Evolutionary conservation across 2,329 filamentous ascomycete genomes (phyloP).

Genomic region (Meredithiella fracta): DNA sequence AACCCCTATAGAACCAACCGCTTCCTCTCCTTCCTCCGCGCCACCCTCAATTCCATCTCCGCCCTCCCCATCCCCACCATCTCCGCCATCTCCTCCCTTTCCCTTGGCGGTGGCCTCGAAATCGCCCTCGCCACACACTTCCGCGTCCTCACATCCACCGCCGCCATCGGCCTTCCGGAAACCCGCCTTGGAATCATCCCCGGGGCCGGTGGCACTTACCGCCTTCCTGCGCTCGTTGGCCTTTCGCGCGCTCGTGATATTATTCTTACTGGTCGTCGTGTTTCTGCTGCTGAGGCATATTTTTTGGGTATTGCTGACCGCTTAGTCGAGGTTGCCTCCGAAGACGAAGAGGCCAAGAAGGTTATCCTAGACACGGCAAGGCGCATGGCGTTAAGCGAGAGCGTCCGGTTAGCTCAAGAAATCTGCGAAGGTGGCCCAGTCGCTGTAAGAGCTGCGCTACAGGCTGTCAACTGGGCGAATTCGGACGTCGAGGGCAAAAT

Average conservation of each 20-base stretch:
- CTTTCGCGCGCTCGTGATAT: slow-evolving; percentile 69
- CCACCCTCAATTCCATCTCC: slow-evolving; percentile 57
- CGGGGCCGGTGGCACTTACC: slow-evolving; percentile 81
- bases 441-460: slow-evolving; percentile 61
- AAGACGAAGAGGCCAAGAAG: slow-evolving; percentile 16
- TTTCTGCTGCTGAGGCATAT: slow-evolving; percentile 72
- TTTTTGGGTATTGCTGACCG: slow-evolving; percentile 80
- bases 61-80: slow-evolving; percentile 77
- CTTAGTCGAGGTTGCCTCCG: slow-evolving; percentile 59
- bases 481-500: slow-evolving; percentile 74
- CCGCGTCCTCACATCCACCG: slow-evolving; percentile 68
- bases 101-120: slow-evolving; percentile 86
- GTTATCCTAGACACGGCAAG: slow-evolving; percentile 41
- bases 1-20: slow-evolving; percentile 44
- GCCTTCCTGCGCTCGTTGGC: slow-evolving; percentile 70
- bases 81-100: slow-evolving; percentile 67
- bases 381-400: slow-evolving; percentile 54
- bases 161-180: slow-evolving; percentile 70
- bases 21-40: slow-evolving; percentile 64
- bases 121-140: slow-evolving; percentile 79
- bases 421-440: slow-evolving; percentile 85
- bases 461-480: slow-evolving; percentile 55
- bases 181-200: slow-evolving; percentile 88
- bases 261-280: slow-evolving; percentile 75
- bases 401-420: slow-evolving; percentile 61